Conservation (phyloP, 2,329 filamentous ascomycete species). For the Fusarium sp. region DNA sequence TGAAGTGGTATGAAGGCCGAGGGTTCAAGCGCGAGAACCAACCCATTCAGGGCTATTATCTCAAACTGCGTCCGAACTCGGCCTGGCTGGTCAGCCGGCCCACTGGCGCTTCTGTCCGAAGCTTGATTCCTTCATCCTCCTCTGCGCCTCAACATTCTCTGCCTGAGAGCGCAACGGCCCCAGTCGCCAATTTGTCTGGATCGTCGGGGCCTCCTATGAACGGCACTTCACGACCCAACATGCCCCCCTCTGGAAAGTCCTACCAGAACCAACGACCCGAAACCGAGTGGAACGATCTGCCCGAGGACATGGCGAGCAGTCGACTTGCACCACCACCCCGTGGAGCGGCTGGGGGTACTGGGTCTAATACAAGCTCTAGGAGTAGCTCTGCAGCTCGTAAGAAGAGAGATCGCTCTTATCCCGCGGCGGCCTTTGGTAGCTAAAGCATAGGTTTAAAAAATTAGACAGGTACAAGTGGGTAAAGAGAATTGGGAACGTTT, state of each 20-base stretch:
- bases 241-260: constrained; percentile 57
- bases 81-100: constrained; percentile 70
- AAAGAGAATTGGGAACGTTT: constrained; percentile 15
- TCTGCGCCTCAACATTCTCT: constrained; percentile 28
- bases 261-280: constrained; percentile 72
- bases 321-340: constrained; percentile 50
- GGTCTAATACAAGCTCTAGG: constrained; percentile 64
- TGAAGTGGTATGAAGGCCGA: constrained; percentile 72
- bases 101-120: constrained; percentile 51
- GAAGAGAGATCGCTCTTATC: constrained; percentile 73
- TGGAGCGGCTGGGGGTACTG: constrained; percentile 50
- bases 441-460: constrained; percentile 33
- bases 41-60: constrained; percentile 71
- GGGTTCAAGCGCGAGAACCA: constrained; percentile 66
- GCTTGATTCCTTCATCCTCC: constrained; percentile 42
- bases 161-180: constrained; percentile 50
- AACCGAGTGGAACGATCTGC: constrained; percentile 76
- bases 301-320: constrained; percentile 67
- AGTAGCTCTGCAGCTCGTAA: constrained; percentile 68
- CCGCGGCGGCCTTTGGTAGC: constrained; percentile 71
- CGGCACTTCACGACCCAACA: constrained; percentile 43
- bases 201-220: constrained; percentile 44
- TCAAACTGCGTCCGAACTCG: constrained; percentile 70
- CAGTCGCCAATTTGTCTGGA: constrained; percentile 52
- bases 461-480: background rate